Percentiles rank a stretch among this genome's conserved stretches.
These are phyloP conservation scores for Fragaria nilgerrensis DNA, from an alignment of 306 rosid genomes.

Conservation along the genomic window DNA sequence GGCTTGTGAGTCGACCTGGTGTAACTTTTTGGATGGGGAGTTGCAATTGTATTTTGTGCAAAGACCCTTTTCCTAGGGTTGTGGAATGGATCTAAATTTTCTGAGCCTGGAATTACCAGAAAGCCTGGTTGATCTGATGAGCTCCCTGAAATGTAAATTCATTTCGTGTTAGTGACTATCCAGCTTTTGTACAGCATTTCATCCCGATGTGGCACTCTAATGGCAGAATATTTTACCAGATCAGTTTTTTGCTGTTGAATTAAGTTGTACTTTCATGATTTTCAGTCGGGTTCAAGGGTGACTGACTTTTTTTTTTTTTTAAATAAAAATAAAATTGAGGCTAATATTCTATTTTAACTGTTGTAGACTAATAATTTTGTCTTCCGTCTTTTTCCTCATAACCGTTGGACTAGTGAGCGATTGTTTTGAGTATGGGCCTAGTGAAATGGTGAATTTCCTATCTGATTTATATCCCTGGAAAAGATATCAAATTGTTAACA, in stretches of 20 bases:
- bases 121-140: background rate
- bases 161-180: background rate
- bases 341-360: no score
- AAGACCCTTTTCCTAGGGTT: background rate
- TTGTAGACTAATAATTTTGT: no score
- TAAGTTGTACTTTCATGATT: background rate
- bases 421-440: background rate
- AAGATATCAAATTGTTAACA: background rate
- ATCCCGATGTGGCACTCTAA: background rate
- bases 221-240: background rate
- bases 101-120: background rate
- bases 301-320: no score
- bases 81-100: background rate
- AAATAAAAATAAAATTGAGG: background rate
- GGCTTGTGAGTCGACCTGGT: background rate
- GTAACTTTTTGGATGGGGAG: background rate
- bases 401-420: no score
- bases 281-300: background rate
- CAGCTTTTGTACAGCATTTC: slow-evolving; percentile 2
- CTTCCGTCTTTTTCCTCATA: no score
- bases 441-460: background rate
- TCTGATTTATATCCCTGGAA: background rate
- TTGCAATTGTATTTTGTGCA: background rate
- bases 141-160: background rate
- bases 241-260: background rate